These are phyloP conservation scores for Sugiyamaella americana DNA, from an alignment of 805 yeast species.

Conservation along the genomic window DNA sequence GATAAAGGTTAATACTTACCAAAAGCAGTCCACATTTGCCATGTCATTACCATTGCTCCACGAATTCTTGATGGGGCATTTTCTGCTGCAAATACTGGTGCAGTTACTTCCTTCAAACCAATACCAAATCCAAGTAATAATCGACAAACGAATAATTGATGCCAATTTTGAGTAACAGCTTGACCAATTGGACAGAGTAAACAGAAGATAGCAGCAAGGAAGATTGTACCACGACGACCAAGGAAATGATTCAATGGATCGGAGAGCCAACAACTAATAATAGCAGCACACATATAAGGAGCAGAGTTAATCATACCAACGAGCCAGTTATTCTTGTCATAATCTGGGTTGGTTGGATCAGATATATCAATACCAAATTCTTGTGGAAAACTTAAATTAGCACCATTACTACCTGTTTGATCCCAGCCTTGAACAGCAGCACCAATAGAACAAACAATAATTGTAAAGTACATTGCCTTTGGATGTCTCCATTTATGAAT, in stretches of 20 bases:
- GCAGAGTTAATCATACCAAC: conserved; percentile 58
- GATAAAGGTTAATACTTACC: too few species aligned
- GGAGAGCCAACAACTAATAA: conserved; percentile 50
- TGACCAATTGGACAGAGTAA: conserved; percentile 49
- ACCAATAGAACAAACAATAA: conserved; percentile 56
- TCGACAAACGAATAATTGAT: conserved; percentile 53
- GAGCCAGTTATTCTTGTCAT: conserved; percentile 44
- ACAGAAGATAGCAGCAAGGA: conserved; percentile 50
- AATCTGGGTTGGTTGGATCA: conserved; percentile 23
- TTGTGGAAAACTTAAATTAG: conserved; percentile 40
- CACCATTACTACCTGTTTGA: conserved; percentile 64
- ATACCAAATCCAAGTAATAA: conserved; percentile 55
- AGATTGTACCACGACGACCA: conserved; percentile 57
- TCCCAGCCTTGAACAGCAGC: conserved; percentile 71
- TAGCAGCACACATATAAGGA: conserved; percentile 54
- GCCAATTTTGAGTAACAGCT: conserved; percentile 53
- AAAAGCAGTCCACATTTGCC: conserved; percentile 67
- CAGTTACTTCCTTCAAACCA: conserved; percentile 60
- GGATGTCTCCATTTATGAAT: conserved; percentile 42
- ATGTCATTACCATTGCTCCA: conserved; percentile 60
- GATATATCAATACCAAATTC: conserved; percentile 33
- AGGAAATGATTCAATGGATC: conserved; percentile 43
- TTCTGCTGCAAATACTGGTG: conserved; percentile 61
- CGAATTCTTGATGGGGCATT: conserved; percentile 49
- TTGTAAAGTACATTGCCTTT: conserved; percentile 37